Base-by-base conservation (phyloP, 2,329 filamentous ascomycete genomes). In the Colletotrichum sp. region DNA sequence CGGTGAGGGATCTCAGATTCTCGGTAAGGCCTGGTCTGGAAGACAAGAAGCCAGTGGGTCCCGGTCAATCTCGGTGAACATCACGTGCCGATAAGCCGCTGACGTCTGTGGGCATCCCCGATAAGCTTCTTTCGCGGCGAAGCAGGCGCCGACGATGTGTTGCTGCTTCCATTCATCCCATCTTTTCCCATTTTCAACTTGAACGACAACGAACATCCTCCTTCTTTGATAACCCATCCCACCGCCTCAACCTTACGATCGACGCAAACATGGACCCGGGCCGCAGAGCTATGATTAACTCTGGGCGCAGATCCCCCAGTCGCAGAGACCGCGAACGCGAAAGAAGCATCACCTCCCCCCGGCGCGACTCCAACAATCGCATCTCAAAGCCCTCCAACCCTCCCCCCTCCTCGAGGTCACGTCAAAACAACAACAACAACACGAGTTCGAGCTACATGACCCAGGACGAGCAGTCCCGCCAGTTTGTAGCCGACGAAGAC, bases 401-500 rank as follows among this genome's bases (percentile, higher is more conserved):
- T 78, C 80, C 64, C 80, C 81, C 26, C 78, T 79, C 72, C 81
- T 81, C 78, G 79, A 79, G 73, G 77, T 77, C 80, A 71, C 65
- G 81, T 78, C 67, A 81, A 76, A 77, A 69, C 81, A 67, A 82
- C 77, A 67, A 82, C 77, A 69, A 39, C n/a, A 55, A 57, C 44
- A 65, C 64, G 64, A 67, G 21, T 21, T 24, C 84, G n/a, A 85
- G 82, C 70, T 91, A 89, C 80, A 86, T 95, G 77, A 94, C 93
- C 74, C 92, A 95, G 82, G 94, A 96, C 80, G 93, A 96, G 82
- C 93, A 95, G 82, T 94, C 93, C 79, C 90, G 93, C 30, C 91
- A 94, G 82, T 99, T 97, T 89, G 95, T 99, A 24, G 95, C 96
- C 68, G 95, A 98, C 80, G 97, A 99, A 85, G 97, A 99, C 87